A percentile compares a stretch with the other conserved stretches of the same genome.
These are phyloP conservation scores for Pyrenochaeta sp. DNA, from an alignment of 2,329 filamentous ascomycete genomes.

Conservation along the genomic window DNA sequence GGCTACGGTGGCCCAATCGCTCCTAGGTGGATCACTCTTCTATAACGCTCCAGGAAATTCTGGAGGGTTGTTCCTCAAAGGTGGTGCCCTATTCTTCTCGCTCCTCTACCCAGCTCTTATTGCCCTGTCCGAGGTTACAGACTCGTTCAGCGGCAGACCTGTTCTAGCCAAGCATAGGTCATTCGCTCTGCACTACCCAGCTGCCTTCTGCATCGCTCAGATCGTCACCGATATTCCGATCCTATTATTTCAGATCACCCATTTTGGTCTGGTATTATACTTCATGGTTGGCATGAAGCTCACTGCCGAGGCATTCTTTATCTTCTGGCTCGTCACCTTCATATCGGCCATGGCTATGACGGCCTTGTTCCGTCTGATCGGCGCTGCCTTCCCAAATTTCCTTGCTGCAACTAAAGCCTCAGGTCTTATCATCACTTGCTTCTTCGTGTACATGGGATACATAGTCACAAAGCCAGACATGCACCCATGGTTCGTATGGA, in stretches of 20 bases:
- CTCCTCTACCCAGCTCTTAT: constrained; percentile 69
- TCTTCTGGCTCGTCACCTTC: constrained; percentile 70
- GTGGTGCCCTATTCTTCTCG: constrained; percentile 70
- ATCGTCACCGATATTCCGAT: constrained; percentile 63
- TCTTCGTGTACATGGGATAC: constrained; percentile 67
- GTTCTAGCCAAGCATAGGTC: constrained; percentile 86
- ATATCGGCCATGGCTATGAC: constrained; percentile 56
- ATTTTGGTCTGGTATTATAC: constrained; percentile 72
- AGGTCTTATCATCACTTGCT: constrained; percentile 61
- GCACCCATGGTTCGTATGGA: constrained; percentile 81
- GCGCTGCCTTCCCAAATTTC: constrained; percentile 70
- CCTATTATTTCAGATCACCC: constrained; percentile 64
- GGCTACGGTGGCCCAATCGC: constrained; percentile 64
- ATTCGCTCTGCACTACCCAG: constrained; percentile 87
- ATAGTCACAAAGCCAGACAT: constrained; percentile 64
- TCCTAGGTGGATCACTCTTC: constrained; percentile 73
- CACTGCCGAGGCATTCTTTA: constrained; percentile 78
- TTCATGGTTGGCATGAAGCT: constrained; percentile 81
- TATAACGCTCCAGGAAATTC: constrained; percentile 68
- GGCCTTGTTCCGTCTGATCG: constrained; percentile 81
- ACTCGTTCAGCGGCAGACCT: constrained; percentile 67
- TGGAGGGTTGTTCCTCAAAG: constrained; percentile 68
- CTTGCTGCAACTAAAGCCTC: constrained; percentile 62
- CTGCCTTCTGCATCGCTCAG: constrained; percentile 78
- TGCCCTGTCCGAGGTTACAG: constrained; percentile 70